A percentile compares a stretch with the other conserved stretches of the same genome.
Conservation (phyloP, 139 green algal genomes). For the Trebouxia sp. region DNA sequence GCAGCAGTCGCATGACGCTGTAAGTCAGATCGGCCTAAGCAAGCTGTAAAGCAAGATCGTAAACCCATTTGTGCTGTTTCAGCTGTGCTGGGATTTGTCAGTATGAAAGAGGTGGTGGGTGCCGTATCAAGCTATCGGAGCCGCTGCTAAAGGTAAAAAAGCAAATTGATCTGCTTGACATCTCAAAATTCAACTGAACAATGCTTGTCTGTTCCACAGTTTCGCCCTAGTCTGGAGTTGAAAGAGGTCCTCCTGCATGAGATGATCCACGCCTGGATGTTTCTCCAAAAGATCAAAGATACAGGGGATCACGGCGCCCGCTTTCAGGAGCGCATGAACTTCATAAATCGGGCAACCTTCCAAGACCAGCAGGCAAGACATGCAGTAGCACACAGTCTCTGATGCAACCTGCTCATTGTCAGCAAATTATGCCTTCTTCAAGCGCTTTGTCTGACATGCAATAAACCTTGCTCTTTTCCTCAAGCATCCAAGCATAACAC, state of each 20-base stretch:
- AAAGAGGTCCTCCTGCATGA: conserved; percentile 84
- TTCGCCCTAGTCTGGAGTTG: conserved; percentile 68
- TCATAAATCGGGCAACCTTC: conserved; percentile 59
- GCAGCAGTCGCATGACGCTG: conserved; percentile 73
- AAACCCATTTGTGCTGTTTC: conserved; percentile 24
- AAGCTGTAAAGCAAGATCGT: background rate
- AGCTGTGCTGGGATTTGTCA: conserved; percentile 66
- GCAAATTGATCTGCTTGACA: background rate
- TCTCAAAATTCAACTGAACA: background rate
- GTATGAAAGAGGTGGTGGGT: conserved; percentile 53
- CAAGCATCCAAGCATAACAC: too few species aligned
- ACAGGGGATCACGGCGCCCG: conserved; percentile 65
- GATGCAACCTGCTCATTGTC: too few species aligned
- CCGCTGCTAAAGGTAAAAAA: conserved; percentile 67
- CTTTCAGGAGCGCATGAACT: conserved; percentile 57
- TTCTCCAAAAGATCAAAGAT: conserved; percentile 60
- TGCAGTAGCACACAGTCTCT: too few species aligned
- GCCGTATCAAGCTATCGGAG: conserved; percentile 72
- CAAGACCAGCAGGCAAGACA: conserved; percentile 46
- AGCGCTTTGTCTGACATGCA: too few species aligned
- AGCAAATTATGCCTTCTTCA: too few species aligned
- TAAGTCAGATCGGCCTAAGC: conserved; percentile 36
- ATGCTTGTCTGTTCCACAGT: conserved; percentile 35
- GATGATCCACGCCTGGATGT: conserved; percentile 68
- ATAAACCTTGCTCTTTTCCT: too few species aligned